Evolutionary conservation across 2,329 filamentous ascomycete genomes (phyloP).

Genomic region (Acrodontium crateriforme): DNA sequence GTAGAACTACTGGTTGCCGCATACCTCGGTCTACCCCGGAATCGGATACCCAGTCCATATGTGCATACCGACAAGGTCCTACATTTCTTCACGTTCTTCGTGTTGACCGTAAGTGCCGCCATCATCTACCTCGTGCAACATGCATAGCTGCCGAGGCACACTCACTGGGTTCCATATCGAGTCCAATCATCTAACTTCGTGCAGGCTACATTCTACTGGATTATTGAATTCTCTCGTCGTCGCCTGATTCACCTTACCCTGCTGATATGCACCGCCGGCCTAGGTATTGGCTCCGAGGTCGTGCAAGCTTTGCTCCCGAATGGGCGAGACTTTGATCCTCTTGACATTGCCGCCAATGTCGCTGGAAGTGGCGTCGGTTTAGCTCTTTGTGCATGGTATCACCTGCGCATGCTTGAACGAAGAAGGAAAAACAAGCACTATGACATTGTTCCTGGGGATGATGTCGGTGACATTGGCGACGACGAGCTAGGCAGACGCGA

Average conservation of each 20-base stretch:
- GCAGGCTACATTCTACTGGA: conserved; percentile 68
- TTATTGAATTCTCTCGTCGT: conserved; percentile 78
- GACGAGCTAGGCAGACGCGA: too few species aligned
- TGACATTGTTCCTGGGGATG: conserved; percentile 50
- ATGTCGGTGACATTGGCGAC: conserved; percentile 26
- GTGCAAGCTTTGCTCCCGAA: conserved; percentile 58
- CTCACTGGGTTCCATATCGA: neutral
- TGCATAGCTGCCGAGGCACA: neutral
- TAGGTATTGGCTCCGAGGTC: conserved; percentile 63
- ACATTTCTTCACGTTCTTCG: conserved; percentile 78
- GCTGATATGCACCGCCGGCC: conserved; percentile 57
- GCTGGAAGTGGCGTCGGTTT: conserved; percentile 61
- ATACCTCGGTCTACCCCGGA: conserved; percentile 61
- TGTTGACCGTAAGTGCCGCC: conserved; percentile 49
- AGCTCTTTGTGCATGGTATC: conserved; percentile 75
- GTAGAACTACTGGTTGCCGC: conserved; percentile 55
- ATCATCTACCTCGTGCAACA: neutral
- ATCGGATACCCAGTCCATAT: conserved; percentile 40
- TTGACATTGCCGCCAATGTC: conserved; percentile 79
- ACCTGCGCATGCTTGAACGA: conserved; percentile 87
- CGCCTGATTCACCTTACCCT: conserved; percentile 75
- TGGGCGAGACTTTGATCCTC: conserved; percentile 52
- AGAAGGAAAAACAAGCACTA: conserved; percentile 63
- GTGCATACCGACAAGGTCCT: conserved; percentile 73
- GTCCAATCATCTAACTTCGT: neutral